Conservation (phyloP, 352 stramenopile genomes). For the Phytophthora pisi region DNA sequence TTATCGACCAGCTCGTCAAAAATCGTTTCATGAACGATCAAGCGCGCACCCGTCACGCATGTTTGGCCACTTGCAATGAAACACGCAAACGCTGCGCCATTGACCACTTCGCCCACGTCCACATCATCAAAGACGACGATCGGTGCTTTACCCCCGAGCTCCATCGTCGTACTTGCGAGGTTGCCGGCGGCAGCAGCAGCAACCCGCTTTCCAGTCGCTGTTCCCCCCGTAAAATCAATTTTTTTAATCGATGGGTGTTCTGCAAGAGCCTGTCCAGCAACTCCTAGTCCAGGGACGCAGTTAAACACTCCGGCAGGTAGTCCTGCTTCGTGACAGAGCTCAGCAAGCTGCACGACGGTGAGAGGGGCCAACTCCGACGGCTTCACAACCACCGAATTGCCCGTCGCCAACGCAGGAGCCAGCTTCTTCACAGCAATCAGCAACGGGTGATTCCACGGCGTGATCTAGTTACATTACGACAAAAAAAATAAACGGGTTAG, state of each 20-base stretch:
- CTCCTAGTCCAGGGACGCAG: conserved; percentile 46
- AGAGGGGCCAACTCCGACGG: conserved; percentile 82
- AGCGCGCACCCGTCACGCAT: conserved; percentile 77
- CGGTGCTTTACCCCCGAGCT: conserved; percentile 76
- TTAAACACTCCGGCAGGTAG: conserved; percentile 58
- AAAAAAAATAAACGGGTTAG: not conserved
- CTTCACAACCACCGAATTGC: conserved; percentile 88
- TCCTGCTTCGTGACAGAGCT: conserved; percentile 44
- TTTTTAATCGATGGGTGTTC: conserved; percentile 50
- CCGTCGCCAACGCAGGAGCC: conserved; percentile 65
- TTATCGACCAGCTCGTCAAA: conserved; percentile 76
- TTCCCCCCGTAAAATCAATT: conserved; percentile 64
- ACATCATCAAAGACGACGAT: conserved; percentile 72
- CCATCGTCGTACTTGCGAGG: conserved; percentile 60
- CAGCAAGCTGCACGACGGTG: conserved; percentile 52
- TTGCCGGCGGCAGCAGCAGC: conserved; percentile 45
- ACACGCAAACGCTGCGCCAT: conserved; percentile 67
- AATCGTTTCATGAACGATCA: conserved; percentile 86
- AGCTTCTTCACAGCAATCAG: conserved; percentile 83
- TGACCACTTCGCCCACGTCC: conserved; percentile 64
- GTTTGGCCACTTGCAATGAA: conserved; percentile 84
- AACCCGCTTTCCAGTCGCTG: conserved; percentile 41
- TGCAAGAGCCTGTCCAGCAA: conserved; percentile 45
- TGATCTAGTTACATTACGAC: conserved; percentile 45
- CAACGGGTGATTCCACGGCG: conserved; percentile 84